These are phyloP conservation scores for Globisporangium carolinianum DNA, from an alignment of 352 stramenopile species.

Conservation along the genomic window DNA sequence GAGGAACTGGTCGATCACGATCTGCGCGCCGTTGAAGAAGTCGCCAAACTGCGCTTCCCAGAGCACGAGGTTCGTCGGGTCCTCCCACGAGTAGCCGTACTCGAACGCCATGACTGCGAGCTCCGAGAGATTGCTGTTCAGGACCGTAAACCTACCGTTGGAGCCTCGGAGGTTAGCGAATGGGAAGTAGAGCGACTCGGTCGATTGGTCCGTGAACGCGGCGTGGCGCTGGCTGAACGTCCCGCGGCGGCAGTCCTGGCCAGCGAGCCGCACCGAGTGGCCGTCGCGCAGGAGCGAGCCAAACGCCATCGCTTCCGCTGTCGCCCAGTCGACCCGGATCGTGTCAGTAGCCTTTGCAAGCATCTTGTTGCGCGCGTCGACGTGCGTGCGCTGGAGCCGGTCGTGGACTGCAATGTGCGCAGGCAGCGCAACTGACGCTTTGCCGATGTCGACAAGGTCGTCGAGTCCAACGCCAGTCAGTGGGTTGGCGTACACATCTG, in stretches of 20 bases:
- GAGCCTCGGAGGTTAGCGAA: conserved; percentile 49
- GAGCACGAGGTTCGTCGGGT: conserved; percentile 72
- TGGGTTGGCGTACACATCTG: conserved; percentile 48
- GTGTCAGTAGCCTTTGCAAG: conserved; percentile 32
- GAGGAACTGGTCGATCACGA: conserved; percentile 88
- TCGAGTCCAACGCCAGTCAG: conserved; percentile 51
- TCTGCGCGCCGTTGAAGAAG: conserved; percentile 87
- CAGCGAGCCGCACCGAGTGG: conserved; percentile 75
- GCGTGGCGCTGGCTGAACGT: conserved; percentile 88
- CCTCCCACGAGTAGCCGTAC: conserved; percentile 87
- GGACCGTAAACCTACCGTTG: conserved; percentile 44
- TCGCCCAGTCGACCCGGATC: conserved; percentile 83
- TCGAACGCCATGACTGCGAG: conserved; percentile 87
- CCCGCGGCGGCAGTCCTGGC: conserved; percentile 83
- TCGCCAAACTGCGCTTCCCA: conserved; percentile 91
- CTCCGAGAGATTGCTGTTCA: conserved; percentile 84
- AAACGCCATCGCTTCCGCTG: conserved; percentile 84
- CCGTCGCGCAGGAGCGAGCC: conserved; percentile 79
- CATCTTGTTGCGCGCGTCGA: conserved; percentile 70
- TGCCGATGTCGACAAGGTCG: conserved; percentile 35
- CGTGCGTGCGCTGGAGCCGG: conserved; percentile 72
- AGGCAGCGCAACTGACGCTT: conserved; percentile 60
- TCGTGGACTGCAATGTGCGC: conserved; percentile 50
- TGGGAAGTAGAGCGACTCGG: conserved; percentile 70
- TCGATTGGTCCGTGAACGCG: conserved; percentile 79